Evolutionary conservation across 257 asterid species (phyloP).

Genomic region (Asclepias syriaca): DNA sequence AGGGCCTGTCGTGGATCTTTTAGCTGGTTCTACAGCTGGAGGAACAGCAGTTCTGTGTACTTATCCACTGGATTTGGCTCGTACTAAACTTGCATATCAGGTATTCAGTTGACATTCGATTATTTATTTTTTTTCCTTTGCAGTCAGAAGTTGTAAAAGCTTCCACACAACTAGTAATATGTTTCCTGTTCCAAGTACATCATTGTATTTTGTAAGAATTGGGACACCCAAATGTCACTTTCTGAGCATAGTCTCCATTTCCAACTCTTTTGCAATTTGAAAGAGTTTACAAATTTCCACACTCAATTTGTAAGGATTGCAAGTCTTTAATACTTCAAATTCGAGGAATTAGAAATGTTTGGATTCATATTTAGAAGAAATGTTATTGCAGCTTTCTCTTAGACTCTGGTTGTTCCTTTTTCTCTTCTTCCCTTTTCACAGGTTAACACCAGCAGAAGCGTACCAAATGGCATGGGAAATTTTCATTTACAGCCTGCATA

Average conservation of each 20-base stretch:
- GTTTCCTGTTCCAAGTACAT: too few relatives aligned
- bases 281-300: too few relatives aligned
- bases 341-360: neutral
- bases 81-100: slow-evolving; percentile 98
- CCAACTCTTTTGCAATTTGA: neutral
- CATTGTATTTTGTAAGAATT: neutral
- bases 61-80: slow-evolving; percentile 95
- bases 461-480: slow-evolving; percentile 34
- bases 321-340: neutral
- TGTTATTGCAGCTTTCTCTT: neutral
- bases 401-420: neutral
- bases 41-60: slow-evolving; percentile 99
- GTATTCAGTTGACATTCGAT: slow-evolving; percentile 26
- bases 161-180: neutral
- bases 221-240: too few relatives aligned
- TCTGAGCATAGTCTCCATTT: neutral
- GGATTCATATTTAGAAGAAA: too few relatives aligned
- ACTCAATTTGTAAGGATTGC: neutral
- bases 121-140: neutral
- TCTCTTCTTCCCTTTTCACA: slow-evolving; percentile 18
- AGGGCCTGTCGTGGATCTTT: slow-evolving; percentile 86
- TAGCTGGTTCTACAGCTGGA: slow-evolving; percentile 97
- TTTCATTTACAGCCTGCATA: slow-evolving; percentile 48
- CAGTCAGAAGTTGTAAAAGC: neutral
- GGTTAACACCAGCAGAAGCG: slow-evolving; percentile 52